Base-by-base conservation (phyloP, 2,329 filamentous ascomycete species). In the Ceratocystiopsis brevicomis region DNA sequence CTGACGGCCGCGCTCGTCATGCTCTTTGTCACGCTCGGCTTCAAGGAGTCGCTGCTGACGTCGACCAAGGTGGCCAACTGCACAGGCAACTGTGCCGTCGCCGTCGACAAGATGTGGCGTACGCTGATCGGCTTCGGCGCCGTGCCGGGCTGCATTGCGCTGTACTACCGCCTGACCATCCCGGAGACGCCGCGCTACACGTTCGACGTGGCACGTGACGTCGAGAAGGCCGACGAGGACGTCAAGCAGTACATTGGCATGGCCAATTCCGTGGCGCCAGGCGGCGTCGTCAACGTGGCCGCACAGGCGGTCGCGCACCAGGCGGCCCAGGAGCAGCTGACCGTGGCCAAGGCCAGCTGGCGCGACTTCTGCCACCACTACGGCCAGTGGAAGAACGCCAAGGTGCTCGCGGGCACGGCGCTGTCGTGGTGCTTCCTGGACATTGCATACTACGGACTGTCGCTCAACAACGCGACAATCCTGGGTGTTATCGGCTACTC, bases 131-230 rank as follows among this genome's bases (percentile, higher is more conserved):
- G 82, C 13, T 81, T 87, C 53, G 83, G 83, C 51, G 81, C 80
- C 38, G 73, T 90, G 10, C 83, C 83, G 2, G 83, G 79, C 38
- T 82, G 76, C 56, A 76, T 87, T 49, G 83, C 84, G 17, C 72
- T 92, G 16, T 90, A 90, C 66, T 90, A 78, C 62, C 61, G 62
- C 39, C 51, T 90, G 4, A 90, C 83, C 42, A 88, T 92, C 50
- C 84, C 84, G 19, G 84, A 92, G 62, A 88, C 83, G 33, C 83
- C 84, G 42, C 80, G 84, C 25, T 92, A 90, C 63, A 90, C 84
- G 25, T 88, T 90, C 53, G 83, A 90, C 55, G 73, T 90, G 18
- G 70, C 75, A 41, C 76, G 74, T 38, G 81, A 90, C 53, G 68
- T 84, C 36, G 72, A 82, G 53, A 78, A 84, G 63, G 84, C 74